Conservation (phyloP, 208 protist genomes). For the Acanthamoeba royreba region DNA sequence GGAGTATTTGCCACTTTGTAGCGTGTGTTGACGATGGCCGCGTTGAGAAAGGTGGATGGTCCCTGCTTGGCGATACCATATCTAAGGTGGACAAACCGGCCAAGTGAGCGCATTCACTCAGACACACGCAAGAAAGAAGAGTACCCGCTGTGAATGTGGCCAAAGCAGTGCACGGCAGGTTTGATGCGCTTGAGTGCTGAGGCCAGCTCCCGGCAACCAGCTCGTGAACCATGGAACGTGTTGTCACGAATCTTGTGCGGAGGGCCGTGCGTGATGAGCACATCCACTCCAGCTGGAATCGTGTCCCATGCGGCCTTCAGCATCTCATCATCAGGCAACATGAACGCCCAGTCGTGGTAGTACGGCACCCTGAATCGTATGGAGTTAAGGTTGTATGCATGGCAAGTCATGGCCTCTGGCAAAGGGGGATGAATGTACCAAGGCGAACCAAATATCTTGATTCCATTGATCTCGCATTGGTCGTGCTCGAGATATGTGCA, state of each 20-base stretch:
- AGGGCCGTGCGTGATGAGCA: slow-evolving; percentile 40
- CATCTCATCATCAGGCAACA: background rate
- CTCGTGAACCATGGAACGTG: background rate
- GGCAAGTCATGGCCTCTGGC: no score
- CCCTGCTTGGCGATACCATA: background rate
- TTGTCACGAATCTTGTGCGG: background rate
- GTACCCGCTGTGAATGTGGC: slow-evolving; percentile 39
- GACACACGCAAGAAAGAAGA: no score
- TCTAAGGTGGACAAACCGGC: background rate
- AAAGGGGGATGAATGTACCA: background rate
- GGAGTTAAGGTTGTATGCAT: no score
- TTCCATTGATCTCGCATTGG: background rate
- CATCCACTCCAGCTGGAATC: background rate
- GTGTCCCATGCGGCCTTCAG: background rate
- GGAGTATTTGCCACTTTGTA: slow-evolving; percentile 26
- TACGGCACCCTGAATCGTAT: slow-evolving; percentile 4
- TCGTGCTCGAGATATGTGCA: slow-evolving; percentile 18
- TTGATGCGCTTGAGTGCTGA: background rate
- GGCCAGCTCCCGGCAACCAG: background rate
- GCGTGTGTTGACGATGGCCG: background rate
- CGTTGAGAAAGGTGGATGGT: background rate
- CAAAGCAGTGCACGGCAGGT: slow-evolving; percentile 24
- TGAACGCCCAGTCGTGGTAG: slow-evolving; percentile 49
- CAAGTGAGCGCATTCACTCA: no score
- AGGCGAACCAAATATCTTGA: background rate